These are phyloP conservation scores for Hanseniaspora guilliermondii DNA, from an alignment of 805 yeast species.

Conservation along the genomic window DNA sequence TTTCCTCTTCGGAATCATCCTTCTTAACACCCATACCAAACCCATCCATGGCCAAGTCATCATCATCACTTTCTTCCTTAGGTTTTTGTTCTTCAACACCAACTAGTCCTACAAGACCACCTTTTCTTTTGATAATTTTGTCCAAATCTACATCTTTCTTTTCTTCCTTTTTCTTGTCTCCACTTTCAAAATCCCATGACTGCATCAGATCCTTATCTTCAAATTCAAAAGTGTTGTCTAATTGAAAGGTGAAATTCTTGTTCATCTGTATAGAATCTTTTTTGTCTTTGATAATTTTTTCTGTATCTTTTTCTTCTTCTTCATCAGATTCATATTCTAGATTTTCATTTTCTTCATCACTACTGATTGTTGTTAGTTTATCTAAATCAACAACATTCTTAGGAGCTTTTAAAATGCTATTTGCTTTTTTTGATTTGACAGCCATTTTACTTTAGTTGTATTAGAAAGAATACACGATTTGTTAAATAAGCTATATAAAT, in stretches of 20 bases:
- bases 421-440: not conserved
- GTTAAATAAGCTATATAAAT: not conserved
- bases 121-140: conserved; percentile 72
- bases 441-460: not conserved
- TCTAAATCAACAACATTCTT: conserved; percentile 35
- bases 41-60: conserved; percentile 30
- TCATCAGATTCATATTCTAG: conserved; percentile 40
- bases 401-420: not conserved
- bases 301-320: conserved; percentile 18
- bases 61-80: conserved; percentile 31
- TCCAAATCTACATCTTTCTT: conserved; percentile 70
- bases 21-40: conserved; percentile 30
- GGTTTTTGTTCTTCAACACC: conserved; percentile 36
- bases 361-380: conserved; percentile 57
- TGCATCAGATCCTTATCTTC: conserved; percentile 34
- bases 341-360: conserved; percentile 56
- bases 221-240: conserved; percentile 44
- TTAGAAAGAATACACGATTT: not conserved
- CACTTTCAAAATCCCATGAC: conserved; percentile 76
- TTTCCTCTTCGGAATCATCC: conserved; percentile 26
- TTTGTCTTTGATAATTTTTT: conserved; percentile 22
- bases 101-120: conserved; percentile 53
- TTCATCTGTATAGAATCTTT: conserved; percentile 38
- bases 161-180: conserved; percentile 18
- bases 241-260: conserved; percentile 59